These are phyloP conservation scores for Mycena pura DNA, from an alignment of 768 basidiomycete species.

Conservation along the genomic window DNA sequence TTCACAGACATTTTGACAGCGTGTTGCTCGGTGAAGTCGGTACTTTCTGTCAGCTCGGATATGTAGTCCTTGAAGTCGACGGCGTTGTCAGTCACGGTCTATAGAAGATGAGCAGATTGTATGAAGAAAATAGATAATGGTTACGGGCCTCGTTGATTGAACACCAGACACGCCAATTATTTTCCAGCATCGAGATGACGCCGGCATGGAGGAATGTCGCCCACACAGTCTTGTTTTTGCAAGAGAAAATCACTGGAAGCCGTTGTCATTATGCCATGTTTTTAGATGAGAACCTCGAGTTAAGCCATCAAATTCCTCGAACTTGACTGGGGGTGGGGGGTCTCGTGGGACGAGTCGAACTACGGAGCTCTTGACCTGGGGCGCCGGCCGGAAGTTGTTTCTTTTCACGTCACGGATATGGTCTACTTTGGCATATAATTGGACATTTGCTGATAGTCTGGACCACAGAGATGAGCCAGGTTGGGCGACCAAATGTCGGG, in stretches of 20 bases:
- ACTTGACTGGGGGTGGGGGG: conserved; percentile 92
- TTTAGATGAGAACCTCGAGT: conserved; percentile 53
- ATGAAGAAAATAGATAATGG: too few relatives aligned
- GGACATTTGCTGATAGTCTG: conserved; percentile 92
- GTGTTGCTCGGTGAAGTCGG: too few relatives aligned
- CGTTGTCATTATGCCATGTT: too few relatives aligned
- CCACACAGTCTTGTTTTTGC: too few relatives aligned
- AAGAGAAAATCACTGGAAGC: too few relatives aligned
- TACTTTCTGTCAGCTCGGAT: too few relatives aligned
- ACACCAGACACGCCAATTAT: background rate
- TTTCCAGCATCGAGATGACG: background rate
- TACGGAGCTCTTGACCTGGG: conserved; percentile 93
- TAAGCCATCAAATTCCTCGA: conserved; percentile 96
- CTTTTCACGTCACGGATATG: conserved; percentile 93
- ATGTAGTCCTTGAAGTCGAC: too few relatives aligned
- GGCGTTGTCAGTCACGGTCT: too few relatives aligned
- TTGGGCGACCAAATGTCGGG: conserved; percentile 84
- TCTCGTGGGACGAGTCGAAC: conserved; percentile 89
- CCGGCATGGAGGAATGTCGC: background rate
- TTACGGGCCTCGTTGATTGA: background rate
- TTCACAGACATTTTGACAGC: too few relatives aligned
- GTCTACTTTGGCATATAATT: conserved; percentile 95
- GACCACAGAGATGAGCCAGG: conserved; percentile 91
- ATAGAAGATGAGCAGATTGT: too few relatives aligned
- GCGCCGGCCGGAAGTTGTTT: conserved; percentile 95